phyloP scores from a whole-genome alignment of 495 filamentous ascomycete genomes.

The Melanomma pulvis-pyrius region DNA sequence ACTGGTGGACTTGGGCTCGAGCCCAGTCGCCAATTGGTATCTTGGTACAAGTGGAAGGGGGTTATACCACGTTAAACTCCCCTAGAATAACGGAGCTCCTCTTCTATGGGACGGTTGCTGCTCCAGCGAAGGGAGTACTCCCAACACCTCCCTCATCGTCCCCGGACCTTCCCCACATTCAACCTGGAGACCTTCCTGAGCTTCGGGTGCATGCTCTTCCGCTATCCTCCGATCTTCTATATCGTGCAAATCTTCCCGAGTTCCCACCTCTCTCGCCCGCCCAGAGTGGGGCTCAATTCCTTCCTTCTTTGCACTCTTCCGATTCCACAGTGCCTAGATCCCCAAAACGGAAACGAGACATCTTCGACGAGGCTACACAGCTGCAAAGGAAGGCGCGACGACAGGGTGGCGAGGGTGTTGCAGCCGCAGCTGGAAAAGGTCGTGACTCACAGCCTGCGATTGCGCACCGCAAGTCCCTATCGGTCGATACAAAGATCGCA shows the following conservation, averaged over 20 bases:
- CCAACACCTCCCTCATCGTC: conserved; percentile 56
- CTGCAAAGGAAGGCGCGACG: conserved; percentile 58
- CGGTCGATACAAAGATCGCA: conserved; percentile 32
- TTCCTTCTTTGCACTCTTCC: conserved; percentile 16
- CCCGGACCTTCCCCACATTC: conserved; percentile 20
- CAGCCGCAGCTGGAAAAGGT: conserved; percentile 56
- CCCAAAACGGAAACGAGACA: conserved; percentile 59
- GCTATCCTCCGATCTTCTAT: conserved; percentile 46
- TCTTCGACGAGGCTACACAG: conserved; percentile 64
- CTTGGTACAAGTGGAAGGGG: conserved; percentile 20
- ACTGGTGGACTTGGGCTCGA: conserved; percentile 35
- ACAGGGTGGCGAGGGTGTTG: conserved; percentile 59
- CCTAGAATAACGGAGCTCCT: conserved; percentile 56
- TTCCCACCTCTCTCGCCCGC: conserved; percentile 18
- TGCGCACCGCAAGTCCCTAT: conserved; percentile 34
- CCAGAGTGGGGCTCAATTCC: conserved; percentile 30
- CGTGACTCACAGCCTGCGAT: conserved; percentile 10
- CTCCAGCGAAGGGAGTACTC: conserved; percentile 1
- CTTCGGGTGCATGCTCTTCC: conserved; percentile 45
- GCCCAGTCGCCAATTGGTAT: conserved; percentile 38
- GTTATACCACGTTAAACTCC: neutral
- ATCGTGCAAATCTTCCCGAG: conserved; percentile 6
- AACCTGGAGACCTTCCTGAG: conserved; percentile 1
- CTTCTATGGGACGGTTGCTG: conserved; percentile 50
- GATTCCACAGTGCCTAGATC: conserved; percentile 17